A percentile compares a stretch with the other conserved stretches of the same genome.
phyloP scores from a whole-genome alignment of 257 asterid genomes.

The Penstemon barbatus region DNA sequence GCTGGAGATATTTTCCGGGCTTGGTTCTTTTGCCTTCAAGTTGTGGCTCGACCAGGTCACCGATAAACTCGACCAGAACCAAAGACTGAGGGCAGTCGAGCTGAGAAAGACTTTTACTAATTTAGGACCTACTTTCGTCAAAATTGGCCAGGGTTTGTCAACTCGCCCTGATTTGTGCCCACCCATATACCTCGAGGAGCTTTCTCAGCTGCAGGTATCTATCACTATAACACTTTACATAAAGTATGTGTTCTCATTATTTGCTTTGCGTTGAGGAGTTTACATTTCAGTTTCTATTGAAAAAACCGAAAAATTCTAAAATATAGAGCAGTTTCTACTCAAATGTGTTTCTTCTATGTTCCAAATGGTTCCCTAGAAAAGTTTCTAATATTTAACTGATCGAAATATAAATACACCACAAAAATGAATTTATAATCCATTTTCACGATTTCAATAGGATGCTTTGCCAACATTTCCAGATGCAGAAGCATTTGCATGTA shows the following conservation, averaged over 20 bases:
- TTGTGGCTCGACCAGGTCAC: slow-evolving; percentile 77
- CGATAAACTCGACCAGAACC: slow-evolving; percentile 55
- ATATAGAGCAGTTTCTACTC: too few species aligned
- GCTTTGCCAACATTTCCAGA: slow-evolving; percentile 99
- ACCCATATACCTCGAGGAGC: slow-evolving; percentile 82
- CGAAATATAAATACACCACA: too few species aligned
- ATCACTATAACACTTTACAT: too few species aligned
- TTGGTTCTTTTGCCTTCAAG: slow-evolving; percentile 72
- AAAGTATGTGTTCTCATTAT: too few species aligned
- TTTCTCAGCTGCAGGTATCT: slow-evolving; percentile 72
- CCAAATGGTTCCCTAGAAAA: too few species aligned
- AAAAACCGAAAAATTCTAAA: too few species aligned
- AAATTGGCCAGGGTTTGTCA: slow-evolving; percentile 97
- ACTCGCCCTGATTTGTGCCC: slow-evolving; percentile 98
- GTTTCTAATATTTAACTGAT: too few species aligned
- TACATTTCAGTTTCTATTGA: too few species aligned
- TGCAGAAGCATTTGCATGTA: slow-evolving; percentile 85
- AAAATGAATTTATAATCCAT: too few species aligned
- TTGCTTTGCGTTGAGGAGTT: too few species aligned
- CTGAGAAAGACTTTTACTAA: slow-evolving; percentile 73
- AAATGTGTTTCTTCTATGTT: too few species aligned
- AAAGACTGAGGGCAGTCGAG: slow-evolving; percentile 65
- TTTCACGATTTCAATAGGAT: slow-evolving; percentile 47
- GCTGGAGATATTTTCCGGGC: slow-evolving; percentile 57
- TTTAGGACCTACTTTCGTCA: slow-evolving; percentile 95